phyloP scores from a whole-genome alignment of 2,329 filamentous ascomycete genomes.

The Hypoxylon sp. region DNA sequence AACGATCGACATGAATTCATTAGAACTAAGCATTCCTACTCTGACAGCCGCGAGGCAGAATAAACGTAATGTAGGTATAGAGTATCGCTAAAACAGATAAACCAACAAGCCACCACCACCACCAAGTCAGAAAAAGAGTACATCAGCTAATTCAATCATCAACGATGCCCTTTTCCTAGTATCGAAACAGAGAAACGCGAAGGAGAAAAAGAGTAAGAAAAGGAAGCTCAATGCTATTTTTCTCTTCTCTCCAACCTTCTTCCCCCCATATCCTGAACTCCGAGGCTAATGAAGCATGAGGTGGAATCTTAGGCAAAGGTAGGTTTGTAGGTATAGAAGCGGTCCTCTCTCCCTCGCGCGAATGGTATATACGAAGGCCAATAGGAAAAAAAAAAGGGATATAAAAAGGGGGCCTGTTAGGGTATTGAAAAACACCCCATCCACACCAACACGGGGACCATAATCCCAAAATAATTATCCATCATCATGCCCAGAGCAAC shows the following conservation, averaged over 20 bases:
- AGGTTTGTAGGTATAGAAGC: too few species aligned
- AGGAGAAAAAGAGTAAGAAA: too few species aligned
- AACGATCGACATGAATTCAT: slow-evolving; percentile 10
- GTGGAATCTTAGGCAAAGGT: too few species aligned
- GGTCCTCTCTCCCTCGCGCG: too few species aligned
- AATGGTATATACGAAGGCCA: too few species aligned
- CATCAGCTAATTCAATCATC: slow-evolving; percentile 2
- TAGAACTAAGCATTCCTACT: slow-evolving; percentile 11
- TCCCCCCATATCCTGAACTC: slow-evolving; percentile 30
- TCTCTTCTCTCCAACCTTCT: neutral
- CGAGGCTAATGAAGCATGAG: slow-evolving; percentile 27
- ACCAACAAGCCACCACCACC: neutral
- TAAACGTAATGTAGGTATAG: neutral
- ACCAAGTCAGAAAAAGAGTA: neutral
- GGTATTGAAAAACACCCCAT: too few species aligned
- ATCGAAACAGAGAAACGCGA: slow-evolving; percentile 5
- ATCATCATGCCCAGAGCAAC: too few species aligned
- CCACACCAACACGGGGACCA: too few species aligned
- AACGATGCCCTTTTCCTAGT: slow-evolving; percentile 3
- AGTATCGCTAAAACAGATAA: neutral
- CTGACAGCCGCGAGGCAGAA: neutral
- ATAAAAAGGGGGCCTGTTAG: too few species aligned
- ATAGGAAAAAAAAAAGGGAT: too few species aligned
- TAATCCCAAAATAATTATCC: too few species aligned
- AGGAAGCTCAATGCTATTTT: neutral